Evolutionary conservation across 108 stramenopile genomes (phyloP).

Genomic region (Nannochloropsis oceanica): DNA sequence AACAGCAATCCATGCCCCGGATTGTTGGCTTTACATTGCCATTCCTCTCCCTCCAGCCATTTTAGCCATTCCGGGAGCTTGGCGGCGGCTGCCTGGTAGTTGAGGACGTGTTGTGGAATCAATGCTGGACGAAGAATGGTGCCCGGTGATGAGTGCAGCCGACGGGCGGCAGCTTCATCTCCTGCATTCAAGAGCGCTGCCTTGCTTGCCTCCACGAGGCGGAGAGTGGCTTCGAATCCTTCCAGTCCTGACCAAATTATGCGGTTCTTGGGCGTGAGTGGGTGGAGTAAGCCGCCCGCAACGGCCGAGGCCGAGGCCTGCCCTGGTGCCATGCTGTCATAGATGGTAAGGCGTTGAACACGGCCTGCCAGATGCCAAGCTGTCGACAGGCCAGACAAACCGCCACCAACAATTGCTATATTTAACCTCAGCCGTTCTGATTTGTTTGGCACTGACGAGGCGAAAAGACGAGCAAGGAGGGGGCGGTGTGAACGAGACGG

Average conservation of each 20-base stretch:
- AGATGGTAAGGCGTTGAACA: slow-evolving; percentile 18
- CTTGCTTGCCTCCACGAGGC: slow-evolving; percentile 17
- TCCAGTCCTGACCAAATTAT: slow-evolving; percentile 24
- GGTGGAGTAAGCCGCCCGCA: slow-evolving; percentile 29
- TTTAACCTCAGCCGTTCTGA: not conserved
- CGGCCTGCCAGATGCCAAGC: slow-evolving; percentile 16
- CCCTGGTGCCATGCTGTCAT: slow-evolving; percentile 16
- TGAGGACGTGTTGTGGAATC: not conserved
- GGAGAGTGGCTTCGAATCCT: slow-evolving; percentile 17
- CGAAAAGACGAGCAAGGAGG: not conserved
- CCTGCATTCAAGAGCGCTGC: not conserved
- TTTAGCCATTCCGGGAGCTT: not conserved
- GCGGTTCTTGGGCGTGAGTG: slow-evolving; percentile 23
- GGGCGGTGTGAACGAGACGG: no score
- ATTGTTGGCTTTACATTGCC: not conserved
- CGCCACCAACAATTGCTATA: slow-evolving; percentile 8
- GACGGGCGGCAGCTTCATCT: not conserved
- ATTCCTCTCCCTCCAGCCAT: not conserved
- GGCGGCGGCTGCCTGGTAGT: not conserved
- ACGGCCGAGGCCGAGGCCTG: slow-evolving; percentile 25
- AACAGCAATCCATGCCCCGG: not conserved
- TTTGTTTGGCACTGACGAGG: not conserved
- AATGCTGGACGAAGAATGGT: not conserved
- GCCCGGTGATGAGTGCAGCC: not conserved
- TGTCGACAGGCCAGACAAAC: slow-evolving; percentile 22